phyloP scores from a whole-genome alignment of 78 protist genomes.

The Guillardia theta region DNA sequence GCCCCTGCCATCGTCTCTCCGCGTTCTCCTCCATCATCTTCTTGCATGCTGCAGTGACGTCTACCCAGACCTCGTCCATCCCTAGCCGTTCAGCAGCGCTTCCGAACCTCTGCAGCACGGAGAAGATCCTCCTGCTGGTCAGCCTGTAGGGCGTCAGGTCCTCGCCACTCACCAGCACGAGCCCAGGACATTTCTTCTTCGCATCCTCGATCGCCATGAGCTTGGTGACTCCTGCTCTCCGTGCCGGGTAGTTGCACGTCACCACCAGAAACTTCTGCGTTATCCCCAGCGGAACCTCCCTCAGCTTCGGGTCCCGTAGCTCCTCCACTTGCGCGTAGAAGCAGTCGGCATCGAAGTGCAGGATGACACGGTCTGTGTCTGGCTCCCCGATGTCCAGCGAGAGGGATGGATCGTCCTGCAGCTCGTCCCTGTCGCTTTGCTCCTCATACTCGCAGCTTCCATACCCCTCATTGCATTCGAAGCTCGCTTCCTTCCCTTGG shows the following conservation, averaged over 20 bases:
- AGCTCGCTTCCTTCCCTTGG: too few species aligned
- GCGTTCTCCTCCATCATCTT: background rate
- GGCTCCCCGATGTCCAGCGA: too few species aligned
- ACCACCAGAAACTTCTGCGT: constrained; percentile 46
- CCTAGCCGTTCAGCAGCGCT: background rate
- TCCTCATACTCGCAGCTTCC: too few species aligned
- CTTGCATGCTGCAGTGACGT: background rate
- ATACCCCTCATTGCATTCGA: too few species aligned
- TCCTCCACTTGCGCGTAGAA: constrained; percentile 45
- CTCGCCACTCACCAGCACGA: background rate
- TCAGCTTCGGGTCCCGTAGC: background rate
- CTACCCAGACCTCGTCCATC: constrained; percentile 25
- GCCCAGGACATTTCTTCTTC: background rate
- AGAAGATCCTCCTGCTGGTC: background rate
- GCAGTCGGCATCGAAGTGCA: constrained; percentile 1
- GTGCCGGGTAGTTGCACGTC: constrained; percentile 51
- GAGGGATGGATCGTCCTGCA: too few species aligned
- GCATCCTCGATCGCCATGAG: background rate
- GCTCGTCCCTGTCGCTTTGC: too few species aligned
- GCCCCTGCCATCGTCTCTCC: background rate
- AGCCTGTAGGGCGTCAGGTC: constrained; percentile 45
- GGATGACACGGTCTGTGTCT: background rate
- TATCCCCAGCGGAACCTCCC: background rate
- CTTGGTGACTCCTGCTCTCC: constrained; percentile 40
- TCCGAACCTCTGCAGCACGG: background rate